A percentile compares a stretch with the other conserved stretches of the same genome.
Conservation (phyloP, 1,284 basidiomycete genomes). For the Ceratobasidium sp. region DNA sequence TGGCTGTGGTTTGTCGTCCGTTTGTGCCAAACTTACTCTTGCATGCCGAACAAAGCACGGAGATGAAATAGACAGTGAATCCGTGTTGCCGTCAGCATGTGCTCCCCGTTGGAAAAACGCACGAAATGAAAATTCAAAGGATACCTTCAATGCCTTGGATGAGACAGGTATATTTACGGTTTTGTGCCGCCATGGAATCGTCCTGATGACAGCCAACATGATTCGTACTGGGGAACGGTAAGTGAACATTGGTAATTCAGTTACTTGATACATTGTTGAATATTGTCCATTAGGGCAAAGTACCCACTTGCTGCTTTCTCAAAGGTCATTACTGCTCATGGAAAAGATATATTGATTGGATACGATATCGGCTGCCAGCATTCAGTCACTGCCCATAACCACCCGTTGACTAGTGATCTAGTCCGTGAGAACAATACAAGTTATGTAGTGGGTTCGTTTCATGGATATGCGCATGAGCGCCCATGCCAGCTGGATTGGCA, state of each 20-base stretch:
- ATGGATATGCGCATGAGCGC: conserved; percentile 51
- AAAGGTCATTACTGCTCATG: conserved; percentile 36
- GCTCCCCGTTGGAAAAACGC: conserved; percentile 44
- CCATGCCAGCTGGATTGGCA: conserved; percentile 49
- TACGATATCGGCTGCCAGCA: conserved; percentile 53
- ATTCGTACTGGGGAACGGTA: conserved; percentile 49
- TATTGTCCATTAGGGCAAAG: conserved; percentile 46
- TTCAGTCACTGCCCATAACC: conserved; percentile 45
- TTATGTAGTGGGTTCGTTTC: conserved; percentile 47
- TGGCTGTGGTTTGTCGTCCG: not conserved
- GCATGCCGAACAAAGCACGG: too few species aligned
- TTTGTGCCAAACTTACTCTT: too few species aligned
- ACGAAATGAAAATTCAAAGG: conserved; percentile 45
- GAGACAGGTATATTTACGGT: conserved; percentile 50
- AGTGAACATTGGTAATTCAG: not conserved
- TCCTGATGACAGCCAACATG: conserved; percentile 50
- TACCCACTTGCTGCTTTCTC: conserved; percentile 48
- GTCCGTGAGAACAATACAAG: conserved; percentile 24
- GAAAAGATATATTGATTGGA: conserved; percentile 43
- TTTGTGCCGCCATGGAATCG: conserved; percentile 49
- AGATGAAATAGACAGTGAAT: not conserved
- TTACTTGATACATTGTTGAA: not conserved
- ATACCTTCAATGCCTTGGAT: conserved; percentile 47
- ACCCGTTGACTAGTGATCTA: conserved; percentile 42
- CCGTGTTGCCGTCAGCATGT: conserved; percentile 43